Evolutionary conservation across 352 stramenopile species (phyloP).

Genomic region (Globisporangium viniferum): DNA sequence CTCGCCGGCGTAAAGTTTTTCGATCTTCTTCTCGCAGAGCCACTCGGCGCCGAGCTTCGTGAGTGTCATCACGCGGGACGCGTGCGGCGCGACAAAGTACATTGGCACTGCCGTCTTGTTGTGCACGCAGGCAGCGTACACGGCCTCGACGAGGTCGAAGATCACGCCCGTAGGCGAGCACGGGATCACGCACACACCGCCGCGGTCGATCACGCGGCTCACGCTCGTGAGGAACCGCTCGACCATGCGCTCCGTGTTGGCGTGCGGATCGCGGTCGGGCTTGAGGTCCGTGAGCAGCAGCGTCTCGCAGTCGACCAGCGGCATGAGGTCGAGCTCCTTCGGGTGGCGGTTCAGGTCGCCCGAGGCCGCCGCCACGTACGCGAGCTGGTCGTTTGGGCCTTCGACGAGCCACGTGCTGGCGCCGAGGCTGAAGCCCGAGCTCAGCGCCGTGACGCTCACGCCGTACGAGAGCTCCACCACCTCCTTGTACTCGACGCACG

Average conservation of each 20-base stretch:
- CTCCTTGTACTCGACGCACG: conserved; percentile 61
- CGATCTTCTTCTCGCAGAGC: conserved; percentile 82
- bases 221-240: conserved; percentile 62
- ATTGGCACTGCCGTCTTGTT: conserved; percentile 55
- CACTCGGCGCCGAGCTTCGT: conserved; percentile 68
- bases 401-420: conserved; percentile 73
- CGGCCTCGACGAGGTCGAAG: conserved; percentile 76
- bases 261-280: conserved; percentile 63
- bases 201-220: conserved; percentile 56
- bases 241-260: conserved; percentile 68
- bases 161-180: conserved; percentile 57
- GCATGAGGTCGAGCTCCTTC: conserved; percentile 75
- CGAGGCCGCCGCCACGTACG: conserved; percentile 72
- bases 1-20: conserved; percentile 72
- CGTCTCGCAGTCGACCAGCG: conserved; percentile 74
- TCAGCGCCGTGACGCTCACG: conserved; percentile 68
- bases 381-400: conserved; percentile 59
- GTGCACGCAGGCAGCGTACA: conserved; percentile 47
- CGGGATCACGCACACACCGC: conserved; percentile 68
- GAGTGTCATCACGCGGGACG: conserved; percentile 44
- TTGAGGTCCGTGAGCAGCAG: conserved; percentile 79
- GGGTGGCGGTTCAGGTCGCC: conserved; percentile 84
- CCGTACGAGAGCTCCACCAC: conserved; percentile 57
- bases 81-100: conserved; percentile 62
- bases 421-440: conserved; percentile 70